Percentiles rank a stretch among this genome's conserved stretches.
Evolutionary conservation across 2,329 filamentous ascomycete species (phyloP).

Genomic region (Elsinoe ampelina): DNA sequence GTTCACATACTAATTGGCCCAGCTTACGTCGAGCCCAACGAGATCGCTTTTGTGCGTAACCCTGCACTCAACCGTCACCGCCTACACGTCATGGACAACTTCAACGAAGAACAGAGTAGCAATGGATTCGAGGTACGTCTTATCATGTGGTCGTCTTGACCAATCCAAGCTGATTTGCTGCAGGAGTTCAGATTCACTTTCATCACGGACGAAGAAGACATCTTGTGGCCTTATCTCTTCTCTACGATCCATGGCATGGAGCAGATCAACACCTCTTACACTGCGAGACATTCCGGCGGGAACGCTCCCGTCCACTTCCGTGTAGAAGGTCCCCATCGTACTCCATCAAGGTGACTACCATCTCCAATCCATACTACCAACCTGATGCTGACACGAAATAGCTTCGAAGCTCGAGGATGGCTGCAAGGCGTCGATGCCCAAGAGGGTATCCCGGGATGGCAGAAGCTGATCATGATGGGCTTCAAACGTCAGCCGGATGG

Average conservation of each 20-base stretch:
- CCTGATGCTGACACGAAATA: background rate
- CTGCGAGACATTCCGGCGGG: background rate
- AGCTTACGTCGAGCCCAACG: conserved; percentile 29
- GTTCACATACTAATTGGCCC: conserved; percentile 3
- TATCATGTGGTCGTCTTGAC: background rate
- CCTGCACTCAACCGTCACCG: conserved; percentile 12
- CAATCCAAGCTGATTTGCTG: background rate
- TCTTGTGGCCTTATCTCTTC: background rate
- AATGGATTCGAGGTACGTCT: conserved; percentile 23
- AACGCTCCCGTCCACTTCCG: background rate
- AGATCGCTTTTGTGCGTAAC: conserved; percentile 24
- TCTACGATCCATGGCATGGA: background rate
- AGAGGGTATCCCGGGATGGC: conserved; percentile 43
- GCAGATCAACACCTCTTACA: background rate
- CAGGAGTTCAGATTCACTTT: conserved; percentile 16
- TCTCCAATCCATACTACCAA: too few relatives aligned
- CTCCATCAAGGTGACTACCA: background rate
- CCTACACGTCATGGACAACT: conserved; percentile 21
- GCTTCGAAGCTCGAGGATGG: conserved; percentile 35
- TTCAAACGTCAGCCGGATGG: conserved; percentile 26
- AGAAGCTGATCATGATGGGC: conserved; percentile 47
- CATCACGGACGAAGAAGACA: background rate
- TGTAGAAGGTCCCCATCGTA: background rate
- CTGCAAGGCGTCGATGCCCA: conserved; percentile 43
- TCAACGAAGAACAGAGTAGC: conserved; percentile 26